Percentiles rank a stretch among this genome's conserved stretches.
These are phyloP conservation scores for Xenosphaeropsis pyriputrescens DNA, from an alignment of 2,329 filamentous ascomycete genomes.

Conservation along the genomic window DNA sequence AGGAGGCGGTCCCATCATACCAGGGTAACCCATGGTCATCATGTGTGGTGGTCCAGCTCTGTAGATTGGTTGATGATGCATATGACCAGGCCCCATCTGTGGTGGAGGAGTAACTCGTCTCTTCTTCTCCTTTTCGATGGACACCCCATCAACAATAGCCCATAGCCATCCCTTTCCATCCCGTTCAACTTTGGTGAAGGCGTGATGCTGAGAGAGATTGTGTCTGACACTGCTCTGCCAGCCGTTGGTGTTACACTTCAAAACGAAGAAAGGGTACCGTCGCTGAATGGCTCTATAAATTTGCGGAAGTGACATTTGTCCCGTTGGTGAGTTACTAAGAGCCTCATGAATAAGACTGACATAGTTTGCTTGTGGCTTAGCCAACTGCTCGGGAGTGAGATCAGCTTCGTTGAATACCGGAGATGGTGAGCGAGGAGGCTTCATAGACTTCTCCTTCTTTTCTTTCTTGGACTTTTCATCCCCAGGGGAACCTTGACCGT, in stretches of 20 bases:
- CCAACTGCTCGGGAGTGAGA: conserved; percentile 59
- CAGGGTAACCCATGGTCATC: conserved; percentile 9
- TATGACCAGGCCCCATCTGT: conserved; percentile 14
- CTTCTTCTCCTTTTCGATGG: conserved; percentile 42
- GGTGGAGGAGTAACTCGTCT: conserved; percentile 23
- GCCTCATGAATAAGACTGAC: conserved; percentile 41
- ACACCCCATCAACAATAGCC: conserved; percentile 34
- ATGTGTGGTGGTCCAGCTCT: conserved; percentile 10
- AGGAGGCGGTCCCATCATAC: conserved; percentile 10
- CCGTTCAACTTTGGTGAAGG: conserved; percentile 36
- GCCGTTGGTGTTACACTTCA: conserved; percentile 33
- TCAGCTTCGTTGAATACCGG: conserved; percentile 35
- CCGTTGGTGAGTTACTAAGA: conserved; percentile 29
- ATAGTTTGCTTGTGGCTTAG: conserved; percentile 46
- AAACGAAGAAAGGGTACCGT: conserved; percentile 41
- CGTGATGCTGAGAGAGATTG: conserved; percentile 39
- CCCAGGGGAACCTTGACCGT: not conserved
- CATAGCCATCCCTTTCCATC: conserved; percentile 41
- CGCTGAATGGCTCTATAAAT: conserved; percentile 44
- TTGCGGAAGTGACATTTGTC: conserved; percentile 39
- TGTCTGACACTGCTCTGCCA: conserved; percentile 51
- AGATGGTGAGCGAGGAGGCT: conserved; percentile 29
- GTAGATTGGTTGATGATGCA: conserved; percentile 15
- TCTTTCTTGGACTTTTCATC: conserved; percentile 27
- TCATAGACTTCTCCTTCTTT: conserved; percentile 37